A percentile compares a stretch with the other conserved stretches of the same genome.
Conservation (phyloP, 192 early-diverging fungal species). For the Rhizophlyctis rosea region DNA sequence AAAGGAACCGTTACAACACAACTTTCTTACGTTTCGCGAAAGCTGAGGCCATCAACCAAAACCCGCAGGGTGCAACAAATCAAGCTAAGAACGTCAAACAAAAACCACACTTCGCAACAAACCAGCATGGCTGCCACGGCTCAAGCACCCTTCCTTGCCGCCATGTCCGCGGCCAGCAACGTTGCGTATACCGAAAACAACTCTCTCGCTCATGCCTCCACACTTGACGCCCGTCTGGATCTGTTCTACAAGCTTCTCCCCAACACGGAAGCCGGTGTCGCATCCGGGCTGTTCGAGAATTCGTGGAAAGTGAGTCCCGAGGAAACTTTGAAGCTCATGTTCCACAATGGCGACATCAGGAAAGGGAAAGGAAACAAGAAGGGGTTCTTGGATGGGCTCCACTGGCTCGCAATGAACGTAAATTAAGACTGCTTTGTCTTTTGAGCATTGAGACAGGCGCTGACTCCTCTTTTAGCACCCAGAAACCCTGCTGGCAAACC, state of each 20-base stretch:
- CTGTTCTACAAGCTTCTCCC: neutral
- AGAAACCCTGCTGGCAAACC: too few species aligned
- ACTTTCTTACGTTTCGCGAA: too few species aligned
- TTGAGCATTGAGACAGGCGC: too few species aligned
- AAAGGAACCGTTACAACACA: too few species aligned
- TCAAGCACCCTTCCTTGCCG: too few species aligned
- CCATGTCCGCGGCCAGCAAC: too few species aligned
- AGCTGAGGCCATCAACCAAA: too few species aligned
- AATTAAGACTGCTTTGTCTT: neutral
- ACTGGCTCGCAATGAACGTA: neutral
- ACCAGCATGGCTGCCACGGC: too few species aligned
- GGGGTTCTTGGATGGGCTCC: neutral
- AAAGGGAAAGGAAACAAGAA: neutral
- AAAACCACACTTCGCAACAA: too few species aligned
- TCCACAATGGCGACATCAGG: conserved; percentile 4
- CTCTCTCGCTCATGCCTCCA: neutral
- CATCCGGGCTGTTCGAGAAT: neutral
- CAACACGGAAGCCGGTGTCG: neutral
- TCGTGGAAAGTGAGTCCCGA: neutral
- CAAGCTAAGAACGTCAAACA: too few species aligned
- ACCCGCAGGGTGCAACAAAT: too few species aligned
- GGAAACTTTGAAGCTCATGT: neutral
- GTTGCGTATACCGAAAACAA: conserved; percentile 1
- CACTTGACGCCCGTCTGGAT: neutral
- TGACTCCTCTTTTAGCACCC: too few species aligned